Conservation (phyloP, 345 rosid species). For the Moringa oleifera region DNA sequence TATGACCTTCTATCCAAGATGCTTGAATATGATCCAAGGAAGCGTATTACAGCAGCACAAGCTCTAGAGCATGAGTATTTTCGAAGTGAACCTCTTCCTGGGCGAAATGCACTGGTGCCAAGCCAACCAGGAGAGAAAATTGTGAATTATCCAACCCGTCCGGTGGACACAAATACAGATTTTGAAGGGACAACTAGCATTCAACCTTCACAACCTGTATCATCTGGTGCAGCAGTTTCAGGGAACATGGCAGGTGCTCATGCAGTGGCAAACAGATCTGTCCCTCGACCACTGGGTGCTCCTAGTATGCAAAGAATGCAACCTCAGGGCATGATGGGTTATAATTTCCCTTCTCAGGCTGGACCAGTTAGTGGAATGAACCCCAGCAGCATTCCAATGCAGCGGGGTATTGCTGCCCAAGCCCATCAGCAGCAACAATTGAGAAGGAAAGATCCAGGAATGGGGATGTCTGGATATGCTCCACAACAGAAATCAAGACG, state of each 20-base stretch:
- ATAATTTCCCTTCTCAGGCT: conserved; percentile 57
- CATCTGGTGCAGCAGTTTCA: conserved; percentile 54
- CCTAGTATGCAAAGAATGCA: conserved; percentile 80
- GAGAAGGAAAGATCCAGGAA: conserved; percentile 82
- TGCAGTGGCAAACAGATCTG: conserved; percentile 54
- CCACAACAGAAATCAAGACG: conserved; percentile 89
- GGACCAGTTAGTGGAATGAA: conserved; percentile 74
- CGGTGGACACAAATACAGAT: conserved; percentile 82
- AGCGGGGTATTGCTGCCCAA: conserved; percentile 63
- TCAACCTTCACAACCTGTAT: conserved; percentile 71
- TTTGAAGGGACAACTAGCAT: conserved; percentile 92
- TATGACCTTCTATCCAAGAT: conserved; percentile 85
- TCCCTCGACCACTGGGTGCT: conserved; percentile 60
- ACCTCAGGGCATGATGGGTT: conserved; percentile 60
- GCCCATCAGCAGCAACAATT: conserved; percentile 70
- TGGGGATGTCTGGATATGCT: conserved; percentile 79
- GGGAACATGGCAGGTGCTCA: conserved; percentile 59
- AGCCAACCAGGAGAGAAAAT: conserved; percentile 75
- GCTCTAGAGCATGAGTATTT: conserved; percentile 95
- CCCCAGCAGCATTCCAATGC: conserved; percentile 68
- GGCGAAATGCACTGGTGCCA: conserved; percentile 85
- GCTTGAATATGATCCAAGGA: conserved; percentile 91
- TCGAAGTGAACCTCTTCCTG: conserved; percentile 74
- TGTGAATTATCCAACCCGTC: conserved; percentile 81
- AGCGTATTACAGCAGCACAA: conserved; percentile 94